phyloP scores from a whole-genome alignment of 2,329 filamentous ascomycete species.

The Biscogniauxia sp. region DNA sequence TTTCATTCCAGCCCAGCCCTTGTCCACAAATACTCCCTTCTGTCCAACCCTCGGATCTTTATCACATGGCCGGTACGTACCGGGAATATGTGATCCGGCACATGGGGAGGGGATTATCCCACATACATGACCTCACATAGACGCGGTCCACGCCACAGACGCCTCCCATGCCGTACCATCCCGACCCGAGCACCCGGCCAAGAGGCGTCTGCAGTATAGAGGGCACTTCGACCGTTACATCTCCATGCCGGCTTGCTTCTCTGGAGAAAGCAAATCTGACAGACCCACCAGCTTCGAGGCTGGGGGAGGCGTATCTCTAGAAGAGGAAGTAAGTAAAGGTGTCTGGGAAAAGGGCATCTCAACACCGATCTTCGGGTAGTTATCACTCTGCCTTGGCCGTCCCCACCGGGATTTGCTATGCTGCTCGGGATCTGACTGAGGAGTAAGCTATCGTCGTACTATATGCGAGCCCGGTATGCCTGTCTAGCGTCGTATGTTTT shows the following conservation, averaged over 20 bases:
- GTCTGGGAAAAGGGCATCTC: constrained; percentile 4
- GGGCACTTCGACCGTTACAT: not conserved
- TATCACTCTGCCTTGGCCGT: constrained; percentile 1
- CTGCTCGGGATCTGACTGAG: constrained; percentile 22
- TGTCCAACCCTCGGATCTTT: not conserved
- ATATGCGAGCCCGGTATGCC: constrained; percentile 8
- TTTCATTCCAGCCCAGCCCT: not conserved
- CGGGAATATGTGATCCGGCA: not conserved
- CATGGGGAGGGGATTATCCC: too few relatives aligned
- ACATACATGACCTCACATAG: not conserved
- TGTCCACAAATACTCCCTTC: not conserved
- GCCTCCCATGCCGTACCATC: not conserved
- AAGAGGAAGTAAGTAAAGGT: constrained; percentile 5
- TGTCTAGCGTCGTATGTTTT: constrained; percentile 6
- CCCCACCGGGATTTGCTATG: constrained; percentile 19
- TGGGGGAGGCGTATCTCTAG: not conserved
- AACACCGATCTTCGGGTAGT: constrained; percentile 19
- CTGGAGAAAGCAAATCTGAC: not conserved
- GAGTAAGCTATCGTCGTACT: constrained; percentile 17
- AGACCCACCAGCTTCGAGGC: not conserved
- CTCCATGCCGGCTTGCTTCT: not conserved
- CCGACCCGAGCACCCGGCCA: not conserved
- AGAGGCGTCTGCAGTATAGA: not conserved
- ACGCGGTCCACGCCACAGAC: not conserved
- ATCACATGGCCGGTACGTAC: not conserved